These are phyloP conservation scores for Lachnellula occidentalis DNA, from an alignment of 2,329 filamentous ascomycete genomes.

Conservation along the genomic window DNA sequence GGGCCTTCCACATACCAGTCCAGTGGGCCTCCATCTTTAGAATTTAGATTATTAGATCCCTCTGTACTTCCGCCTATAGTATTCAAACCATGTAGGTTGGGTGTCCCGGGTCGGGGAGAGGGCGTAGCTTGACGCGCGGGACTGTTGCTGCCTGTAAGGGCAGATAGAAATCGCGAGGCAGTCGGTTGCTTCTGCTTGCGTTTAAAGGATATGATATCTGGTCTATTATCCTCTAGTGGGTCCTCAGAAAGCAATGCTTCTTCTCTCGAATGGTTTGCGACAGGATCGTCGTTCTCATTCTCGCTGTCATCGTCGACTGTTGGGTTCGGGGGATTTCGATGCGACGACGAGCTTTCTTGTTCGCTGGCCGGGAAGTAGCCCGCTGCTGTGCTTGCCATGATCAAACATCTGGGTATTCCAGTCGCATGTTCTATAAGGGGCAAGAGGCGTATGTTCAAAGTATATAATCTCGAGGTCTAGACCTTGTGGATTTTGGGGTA, in stretches of 20 bases:
- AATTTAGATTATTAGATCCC: constrained; percentile 7
- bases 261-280: constrained; percentile 25
- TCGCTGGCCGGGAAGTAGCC: constrained; percentile 19
- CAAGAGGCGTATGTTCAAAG: background rate
- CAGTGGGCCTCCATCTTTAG: constrained; percentile 44
- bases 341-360: constrained; percentile 22
- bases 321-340: constrained; percentile 18
- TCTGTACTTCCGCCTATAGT: constrained; percentile 10
- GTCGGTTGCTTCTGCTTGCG: constrained; percentile 50
- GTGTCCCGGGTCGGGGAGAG: constrained; percentile 22
- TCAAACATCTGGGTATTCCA: constrained; percentile 18
- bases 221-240: constrained; percentile 46
- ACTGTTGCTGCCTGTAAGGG: constrained; percentile 18
- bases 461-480: constrained; percentile 2
- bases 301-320: constrained; percentile 38
- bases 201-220: constrained; percentile 62
- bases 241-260: constrained; percentile 47
- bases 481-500: background rate
- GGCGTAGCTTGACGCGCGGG: constrained; percentile 20
- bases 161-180: constrained; percentile 24
- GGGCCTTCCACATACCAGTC: constrained; percentile 93
- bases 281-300: constrained; percentile 32
- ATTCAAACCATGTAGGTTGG: constrained; percentile 15
- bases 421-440: constrained; percentile 10
- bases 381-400: constrained; percentile 30